Evolutionary conservation across 768 basidiomycete genomes (phyloP).

Genomic region (Ramaria rubella): DNA sequence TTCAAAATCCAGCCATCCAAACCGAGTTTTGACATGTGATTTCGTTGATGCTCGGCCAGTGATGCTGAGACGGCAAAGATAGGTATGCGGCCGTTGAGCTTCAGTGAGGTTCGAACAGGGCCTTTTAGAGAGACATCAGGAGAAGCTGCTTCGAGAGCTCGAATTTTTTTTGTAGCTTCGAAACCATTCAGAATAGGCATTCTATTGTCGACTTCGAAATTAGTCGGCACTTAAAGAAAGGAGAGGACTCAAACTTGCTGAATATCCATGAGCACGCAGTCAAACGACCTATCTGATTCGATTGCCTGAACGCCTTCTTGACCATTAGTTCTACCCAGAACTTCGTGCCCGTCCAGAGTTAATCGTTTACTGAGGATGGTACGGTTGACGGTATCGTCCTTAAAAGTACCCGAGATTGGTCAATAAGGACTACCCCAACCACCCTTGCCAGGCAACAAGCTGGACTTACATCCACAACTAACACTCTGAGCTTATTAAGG

Average conservation of each 20-base stretch:
- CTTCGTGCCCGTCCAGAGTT: constrained; percentile 55
- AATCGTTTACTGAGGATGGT: constrained; percentile 64
- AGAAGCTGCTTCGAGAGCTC: constrained; percentile 22
- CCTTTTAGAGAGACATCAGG: background rate
- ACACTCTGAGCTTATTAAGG: constrained; percentile 34
- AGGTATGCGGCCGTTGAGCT: constrained; percentile 59
- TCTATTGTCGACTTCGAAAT: no score
- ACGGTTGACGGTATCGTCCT: constrained; percentile 70
- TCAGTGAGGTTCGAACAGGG: constrained; percentile 34
- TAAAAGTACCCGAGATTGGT: background rate
- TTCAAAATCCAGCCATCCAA: constrained; percentile 83
- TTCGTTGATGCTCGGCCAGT: constrained; percentile 49
- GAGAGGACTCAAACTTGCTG: constrained; percentile 46
- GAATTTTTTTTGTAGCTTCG: constrained; percentile 60
- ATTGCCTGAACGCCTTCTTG: constrained; percentile 65
- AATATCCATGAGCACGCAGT: constrained; percentile 78
- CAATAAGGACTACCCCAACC: background rate
- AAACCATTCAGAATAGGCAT: constrained; percentile 79
- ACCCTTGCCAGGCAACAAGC: no score
- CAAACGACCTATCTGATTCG: constrained; percentile 51
- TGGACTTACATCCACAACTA: constrained; percentile 66
- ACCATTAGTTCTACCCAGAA: constrained; percentile 64
- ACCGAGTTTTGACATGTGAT: constrained; percentile 45
- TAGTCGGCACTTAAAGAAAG: background rate
- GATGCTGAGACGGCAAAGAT: constrained; percentile 82